These are phyloP conservation scores for Gossypium trilobum DNA, from an alignment of 441 rosid species.

Conservation along the genomic window DNA sequence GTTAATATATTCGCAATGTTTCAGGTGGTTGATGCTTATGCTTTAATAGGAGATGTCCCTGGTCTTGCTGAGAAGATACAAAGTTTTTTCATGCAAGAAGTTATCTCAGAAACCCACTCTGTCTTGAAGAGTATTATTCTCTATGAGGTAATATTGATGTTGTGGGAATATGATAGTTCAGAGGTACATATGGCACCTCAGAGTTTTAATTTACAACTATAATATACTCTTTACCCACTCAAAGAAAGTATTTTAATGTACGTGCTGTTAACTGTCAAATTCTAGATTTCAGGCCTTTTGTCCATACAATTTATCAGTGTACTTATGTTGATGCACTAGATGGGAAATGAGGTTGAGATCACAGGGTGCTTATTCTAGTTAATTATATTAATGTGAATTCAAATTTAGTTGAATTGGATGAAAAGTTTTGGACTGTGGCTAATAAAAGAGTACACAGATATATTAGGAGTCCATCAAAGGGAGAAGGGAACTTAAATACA, in stretches of 20 bases:
- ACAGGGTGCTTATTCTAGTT: background rate
- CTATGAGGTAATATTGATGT: conserved; percentile 52
- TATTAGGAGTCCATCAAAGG: background rate
- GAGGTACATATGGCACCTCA: background rate
- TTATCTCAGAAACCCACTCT: conserved; percentile 78
- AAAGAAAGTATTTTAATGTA: background rate
- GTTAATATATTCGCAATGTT: conserved; percentile 18
- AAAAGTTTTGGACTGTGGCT: background rate
- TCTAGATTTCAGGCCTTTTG: background rate
- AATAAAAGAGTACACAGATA: background rate
- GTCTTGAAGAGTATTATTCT: conserved; percentile 60
- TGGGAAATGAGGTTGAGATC: background rate
- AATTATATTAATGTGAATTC: background rate
- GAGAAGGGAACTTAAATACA: conserved; percentile 10
- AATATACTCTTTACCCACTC: background rate
- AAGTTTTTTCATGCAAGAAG: conserved; percentile 97
- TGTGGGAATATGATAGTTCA: background rate
- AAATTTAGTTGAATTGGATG: conserved; percentile 6
- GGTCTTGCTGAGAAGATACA: conserved; percentile 98
- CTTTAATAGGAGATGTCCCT: conserved; percentile 88
- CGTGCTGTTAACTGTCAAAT: background rate
- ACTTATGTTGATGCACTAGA: background rate
- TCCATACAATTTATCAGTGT: background rate
- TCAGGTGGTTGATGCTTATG: conserved; percentile 96
- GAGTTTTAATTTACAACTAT: background rate